Evolutionary conservation across 805 yeast genomes (phyloP).

Genomic region (Nakazawaea populi): DNA sequence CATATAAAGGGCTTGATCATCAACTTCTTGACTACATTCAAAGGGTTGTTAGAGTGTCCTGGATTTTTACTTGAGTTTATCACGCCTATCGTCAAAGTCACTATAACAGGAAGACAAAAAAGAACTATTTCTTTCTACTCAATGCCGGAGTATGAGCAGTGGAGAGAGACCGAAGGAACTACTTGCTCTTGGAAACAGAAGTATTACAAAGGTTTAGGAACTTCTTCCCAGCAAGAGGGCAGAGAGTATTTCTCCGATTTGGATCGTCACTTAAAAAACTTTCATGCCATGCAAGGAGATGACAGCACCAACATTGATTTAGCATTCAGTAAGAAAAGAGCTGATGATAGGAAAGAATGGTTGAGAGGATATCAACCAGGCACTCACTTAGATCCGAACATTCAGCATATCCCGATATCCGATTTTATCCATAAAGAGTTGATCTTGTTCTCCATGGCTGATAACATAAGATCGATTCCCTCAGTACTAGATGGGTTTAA

Average conservation of each 20-base stretch:
- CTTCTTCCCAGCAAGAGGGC: constrained; percentile 77
- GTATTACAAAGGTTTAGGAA: constrained; percentile 98
- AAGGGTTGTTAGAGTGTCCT: constrained; percentile 85
- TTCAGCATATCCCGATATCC: constrained; percentile 76
- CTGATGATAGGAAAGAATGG: constrained; percentile 98
- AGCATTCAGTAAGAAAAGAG: constrained; percentile 91
- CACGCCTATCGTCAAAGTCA: constrained; percentile 93
- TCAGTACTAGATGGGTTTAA: constrained; percentile 91
- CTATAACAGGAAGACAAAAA: constrained; percentile 55
- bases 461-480: constrained; percentile 92
- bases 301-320: constrained; percentile 79
- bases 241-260: constrained; percentile 83
- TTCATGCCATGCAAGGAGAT: constrained; percentile 72
- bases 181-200: constrained; percentile 82
- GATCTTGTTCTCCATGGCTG: constrained; percentile 94
- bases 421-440: constrained; percentile 94
- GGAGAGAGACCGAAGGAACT: constrained; percentile 83
- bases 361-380: constrained; percentile 87
- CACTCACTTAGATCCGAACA: constrained; percentile 77
- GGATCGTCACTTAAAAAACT: constrained; percentile 79
- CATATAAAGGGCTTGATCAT: constrained; percentile 95
- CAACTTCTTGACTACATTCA: constrained; percentile 87
- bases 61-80: constrained; percentile 91
- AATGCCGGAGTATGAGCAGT: constrained; percentile 91
- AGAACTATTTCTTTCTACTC: constrained; percentile 71